A percentile compares a stretch with the other conserved stretches of the same genome.
Conservation (phyloP, 2,329 filamentous ascomycete species). For the Phialocephala subalpina region DNA sequence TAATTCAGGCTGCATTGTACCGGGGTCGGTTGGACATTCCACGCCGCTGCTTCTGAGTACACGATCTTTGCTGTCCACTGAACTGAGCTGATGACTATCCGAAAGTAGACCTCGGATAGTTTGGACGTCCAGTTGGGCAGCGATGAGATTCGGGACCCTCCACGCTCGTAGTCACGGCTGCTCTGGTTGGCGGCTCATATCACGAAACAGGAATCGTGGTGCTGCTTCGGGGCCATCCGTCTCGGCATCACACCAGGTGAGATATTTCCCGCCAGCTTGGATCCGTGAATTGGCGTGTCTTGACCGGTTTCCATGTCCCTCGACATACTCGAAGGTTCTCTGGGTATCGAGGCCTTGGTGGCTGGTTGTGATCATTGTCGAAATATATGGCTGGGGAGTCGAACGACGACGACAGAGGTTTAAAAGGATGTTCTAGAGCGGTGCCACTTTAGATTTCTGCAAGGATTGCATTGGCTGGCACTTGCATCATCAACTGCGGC, state of each 20-base stretch:
- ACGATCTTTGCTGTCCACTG: not conserved
- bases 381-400: not conserved
- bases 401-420: not conserved
- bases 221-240: conserved; percentile 6
- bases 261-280: not conserved
- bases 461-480: not conserved
- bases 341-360: not conserved
- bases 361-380: not conserved
- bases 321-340: not conserved
- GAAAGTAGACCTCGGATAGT: conserved; percentile 6
- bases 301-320: not conserved
- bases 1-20: conserved; percentile 2
- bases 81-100: not conserved
- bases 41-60: not conserved
- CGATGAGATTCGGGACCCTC: conserved; percentile 8
- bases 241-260: not conserved
- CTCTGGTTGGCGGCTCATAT: conserved; percentile 19
- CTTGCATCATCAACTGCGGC: conserved; percentile 6
- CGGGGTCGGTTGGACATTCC: not conserved
- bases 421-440: not conserved
- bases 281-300: not conserved
- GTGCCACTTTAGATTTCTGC: not conserved
- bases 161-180: conserved; percentile 1
- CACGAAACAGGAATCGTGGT: conserved; percentile 17
- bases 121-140: conserved; percentile 9